Conservation (phyloP, 768 basidiomycete genomes). For the Russula foetens region DNA sequence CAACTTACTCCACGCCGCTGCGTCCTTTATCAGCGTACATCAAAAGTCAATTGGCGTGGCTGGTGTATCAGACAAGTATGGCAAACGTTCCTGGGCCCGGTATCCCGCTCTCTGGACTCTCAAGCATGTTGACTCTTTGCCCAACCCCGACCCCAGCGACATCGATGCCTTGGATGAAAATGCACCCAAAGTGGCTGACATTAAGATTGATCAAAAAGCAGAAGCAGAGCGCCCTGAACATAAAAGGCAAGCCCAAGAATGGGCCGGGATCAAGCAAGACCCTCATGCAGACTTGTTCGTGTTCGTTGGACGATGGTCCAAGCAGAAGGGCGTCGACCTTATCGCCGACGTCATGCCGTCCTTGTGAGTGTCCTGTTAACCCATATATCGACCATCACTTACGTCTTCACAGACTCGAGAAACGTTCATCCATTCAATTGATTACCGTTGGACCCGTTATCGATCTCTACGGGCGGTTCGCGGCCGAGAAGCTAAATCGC, state of each 20-base stretch:
- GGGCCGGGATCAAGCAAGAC: conserved; percentile 91
- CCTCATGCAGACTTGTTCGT: conserved; percentile 87
- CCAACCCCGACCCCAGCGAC: conserved; percentile 92
- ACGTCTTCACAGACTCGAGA: conserved; percentile 53
- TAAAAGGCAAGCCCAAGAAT: conserved; percentile 91
- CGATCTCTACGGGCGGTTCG: conserved; percentile 91
- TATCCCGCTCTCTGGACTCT: conserved; percentile 96
- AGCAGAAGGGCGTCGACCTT: conserved; percentile 96
- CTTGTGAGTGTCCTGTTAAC: conserved; percentile 42
- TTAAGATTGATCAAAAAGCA: conserved; percentile 69
- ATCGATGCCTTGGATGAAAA: conserved; percentile 86
- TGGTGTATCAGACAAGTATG: conserved; percentile 96
- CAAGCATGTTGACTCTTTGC: conserved; percentile 90
- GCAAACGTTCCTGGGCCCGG: conserved; percentile 93
- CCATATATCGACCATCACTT: conserved; percentile 13
- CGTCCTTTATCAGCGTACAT: conserved; percentile 86
- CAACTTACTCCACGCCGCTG: conserved; percentile 89
- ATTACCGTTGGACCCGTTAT: conserved; percentile 92
- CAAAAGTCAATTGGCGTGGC: conserved; percentile 93
- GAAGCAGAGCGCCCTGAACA: conserved; percentile 87
- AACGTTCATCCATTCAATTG: conserved; percentile 77
- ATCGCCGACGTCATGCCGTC: conserved; percentile 94
- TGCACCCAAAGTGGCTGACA: conserved; percentile 59
- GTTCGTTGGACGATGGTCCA: conserved; percentile 97
- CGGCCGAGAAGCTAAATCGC: conserved; percentile 86